Evolutionary conservation across 2,329 filamentous ascomycete genomes (phyloP), one percentile per base, ranked within the genome.

Genomic region (Hypoxylon sp.): DNA sequence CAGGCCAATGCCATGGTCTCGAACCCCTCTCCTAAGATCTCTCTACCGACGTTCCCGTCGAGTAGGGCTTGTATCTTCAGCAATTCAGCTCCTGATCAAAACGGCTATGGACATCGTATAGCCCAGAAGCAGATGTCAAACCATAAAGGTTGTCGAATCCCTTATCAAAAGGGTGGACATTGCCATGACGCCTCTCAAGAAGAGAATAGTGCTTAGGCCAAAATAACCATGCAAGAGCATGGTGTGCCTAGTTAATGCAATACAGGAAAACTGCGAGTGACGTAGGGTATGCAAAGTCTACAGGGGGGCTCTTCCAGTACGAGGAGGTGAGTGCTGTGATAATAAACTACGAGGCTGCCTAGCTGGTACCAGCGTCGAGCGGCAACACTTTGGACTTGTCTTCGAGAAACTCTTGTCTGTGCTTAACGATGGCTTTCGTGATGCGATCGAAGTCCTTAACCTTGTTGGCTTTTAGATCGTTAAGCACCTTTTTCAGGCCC

Each of bases 371-470:
- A 63, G 80, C 77, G 70, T 87, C 86, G 69, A 90, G 80, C 57
- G 83, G 82, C 47, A 92, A 80, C 51, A 91, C 82, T 79, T 87
- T 89, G 72, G 86, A 87, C 68, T 83, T 81, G 78, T 92, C 90
- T 70, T 84, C 85, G 27, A 89, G 81, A 73, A 92, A 91, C 58
- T 83, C 83, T 67, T 87, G 83, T 73, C 90, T 87, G 77, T 89
- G 91, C 69, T 88, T 84, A 75, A 91, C 83, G 72, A 93, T 91
- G 58, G 87, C 86, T 71, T 84, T 81, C 61, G 89, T 89, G 75
- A 92, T 91, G 52, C 83, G 83, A 67, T 88, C 82, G 75, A 91
- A 91, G 74, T 92, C 89, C 74, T 84, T 86, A 61, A 89, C 81
- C 71, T 88, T 87, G 70, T 83, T 84, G 68, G 81, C 80, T 71